Conservation (phyloP, 169 alveolate genomes). For the Plasmodium ovale region DNA sequence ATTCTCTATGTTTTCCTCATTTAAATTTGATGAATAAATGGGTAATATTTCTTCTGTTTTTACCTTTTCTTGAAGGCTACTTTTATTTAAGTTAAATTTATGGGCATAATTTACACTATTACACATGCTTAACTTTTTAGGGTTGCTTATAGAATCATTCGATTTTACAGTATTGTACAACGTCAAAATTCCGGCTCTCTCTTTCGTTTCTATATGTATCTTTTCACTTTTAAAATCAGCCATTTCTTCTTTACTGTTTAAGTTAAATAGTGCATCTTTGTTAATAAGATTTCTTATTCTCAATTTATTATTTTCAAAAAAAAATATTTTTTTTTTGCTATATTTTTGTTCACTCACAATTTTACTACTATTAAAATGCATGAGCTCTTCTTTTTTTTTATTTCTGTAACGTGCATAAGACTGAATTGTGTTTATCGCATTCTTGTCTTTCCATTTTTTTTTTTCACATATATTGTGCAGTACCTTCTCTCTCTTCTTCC, state of each 20-base stretch:
- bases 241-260: conserved; percentile 2
- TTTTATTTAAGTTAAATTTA: neutral
- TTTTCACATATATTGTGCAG: conserved; percentile 7
- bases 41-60: neutral
- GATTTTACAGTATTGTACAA: neutral
- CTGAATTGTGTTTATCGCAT: neutral
- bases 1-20: neutral
- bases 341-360: neutral
- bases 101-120: neutral
- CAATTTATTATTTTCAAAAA: conserved; percentile 18
- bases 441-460: neutral
- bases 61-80: neutral
- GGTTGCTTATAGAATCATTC: neutral
- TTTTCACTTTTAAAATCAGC: conserved; percentile 1
- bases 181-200: neutral
- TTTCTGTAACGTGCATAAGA: neutral
- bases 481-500: neutral
- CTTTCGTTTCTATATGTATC: neutral
- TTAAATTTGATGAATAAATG: neutral
- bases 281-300: conserved; percentile 26
- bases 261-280: conserved; percentile 27
- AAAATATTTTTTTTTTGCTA: conserved; percentile 9
- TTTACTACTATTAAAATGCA: neutral
- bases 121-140: neutral
- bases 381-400: neutral